Evolutionary conservation across 768 basidiomycete genomes (phyloP), one percentile per base, ranked within the genome.

Genomic region (Boletus reticulatus): DNA sequence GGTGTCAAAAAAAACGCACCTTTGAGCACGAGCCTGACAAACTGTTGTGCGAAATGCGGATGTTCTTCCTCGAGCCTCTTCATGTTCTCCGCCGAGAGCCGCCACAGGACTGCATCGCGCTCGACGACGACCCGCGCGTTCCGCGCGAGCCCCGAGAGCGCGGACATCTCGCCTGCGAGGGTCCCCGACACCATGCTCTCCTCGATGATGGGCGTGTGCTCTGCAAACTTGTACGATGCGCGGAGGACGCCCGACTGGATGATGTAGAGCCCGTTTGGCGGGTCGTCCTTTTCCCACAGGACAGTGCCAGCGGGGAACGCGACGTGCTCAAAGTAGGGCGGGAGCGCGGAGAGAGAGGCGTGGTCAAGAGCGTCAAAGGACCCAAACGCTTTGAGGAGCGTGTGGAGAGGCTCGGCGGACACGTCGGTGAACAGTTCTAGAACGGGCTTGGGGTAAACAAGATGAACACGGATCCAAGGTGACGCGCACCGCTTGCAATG

Each of bases 131-230:
- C 92, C 5, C 88, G 91, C 24, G 94, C 89, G 67, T 97, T 98
- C 46, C 96, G 79, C 17, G 84, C 79, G 19, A 87, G 77, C 20
- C 84, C 84, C 10, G 94, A 86, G 13, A 99, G 74, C 37, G 89
- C 90, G 0, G 92, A 87, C 50, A 99, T 71, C 72, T 98, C 96
- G 0, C 96, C 96, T 11, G 95, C 92, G 3, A 98, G 75, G 0
- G 94, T 93, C 3, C 94, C 95, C 4, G 92, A 84, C 0, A 95
- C 92, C 94, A 96, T 96, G 2, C 89, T 91, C 73, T 96, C 94
- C 64, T 90, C 87, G 47, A 93, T 84, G 6, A 73, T 68, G 24
- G 82, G 80, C 7, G 82, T 74, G 60, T 89, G 82, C 47, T 84
- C 84, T 3, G 84, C 84, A 66, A 94, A 95, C 43, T 76, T 71